Evolutionary conservation across 1,139 yeast genomes (phyloP).

Genomic region (Geotrichum fermentans): DNA sequence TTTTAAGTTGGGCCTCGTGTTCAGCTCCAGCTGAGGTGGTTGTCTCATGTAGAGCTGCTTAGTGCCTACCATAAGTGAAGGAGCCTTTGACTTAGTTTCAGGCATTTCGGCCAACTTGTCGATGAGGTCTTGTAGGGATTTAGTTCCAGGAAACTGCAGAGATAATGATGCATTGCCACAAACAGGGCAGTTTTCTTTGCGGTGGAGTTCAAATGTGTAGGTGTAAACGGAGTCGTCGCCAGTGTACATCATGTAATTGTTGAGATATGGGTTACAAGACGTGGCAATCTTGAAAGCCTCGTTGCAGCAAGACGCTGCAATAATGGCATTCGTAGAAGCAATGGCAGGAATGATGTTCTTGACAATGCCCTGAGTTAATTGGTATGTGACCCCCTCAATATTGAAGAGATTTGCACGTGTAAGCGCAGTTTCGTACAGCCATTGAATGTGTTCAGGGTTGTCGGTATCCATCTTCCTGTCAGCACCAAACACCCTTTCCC

Average conservation of each 20-base stretch:
- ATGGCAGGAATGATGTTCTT: slow-evolving; percentile 92
- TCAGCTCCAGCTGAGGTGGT: slow-evolving; percentile 49
- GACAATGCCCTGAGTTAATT: slow-evolving; percentile 78
- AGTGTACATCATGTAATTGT: slow-evolving; percentile 82
- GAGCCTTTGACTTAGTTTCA: slow-evolving; percentile 44
- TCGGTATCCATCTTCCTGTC: slow-evolving; percentile 60
- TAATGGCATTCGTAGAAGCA: slow-evolving; percentile 88
- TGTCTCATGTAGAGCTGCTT: slow-evolving; percentile 47
- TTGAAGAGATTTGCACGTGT: slow-evolving; percentile 59
- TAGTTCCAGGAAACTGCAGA: slow-evolving; percentile 39
- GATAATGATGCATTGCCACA: slow-evolving; percentile 54
- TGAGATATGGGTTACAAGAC: slow-evolving; percentile 59
- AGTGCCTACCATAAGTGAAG: slow-evolving; percentile 48
- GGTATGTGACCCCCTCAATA: slow-evolving; percentile 66
- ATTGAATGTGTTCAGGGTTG: slow-evolving; percentile 58
- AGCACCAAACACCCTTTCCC: slow-evolving; percentile 54
- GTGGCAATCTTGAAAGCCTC: slow-evolving; percentile 80
- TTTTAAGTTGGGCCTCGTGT: slow-evolving; percentile 47
- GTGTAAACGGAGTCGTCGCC: slow-evolving; percentile 76
- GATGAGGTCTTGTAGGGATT: slow-evolving; percentile 49
- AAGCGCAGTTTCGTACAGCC: slow-evolving; percentile 56
- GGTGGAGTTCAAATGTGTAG: slow-evolving; percentile 61
- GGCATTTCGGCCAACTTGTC: slow-evolving; percentile 37
- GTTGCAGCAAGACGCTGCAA: slow-evolving; percentile 87
- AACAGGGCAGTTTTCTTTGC: slow-evolving; percentile 62